Evolutionary conservation across 768 basidiomycete genomes (phyloP), one percentile per base, ranked within the genome.

Genomic region (Gyrodon lividus): DNA sequence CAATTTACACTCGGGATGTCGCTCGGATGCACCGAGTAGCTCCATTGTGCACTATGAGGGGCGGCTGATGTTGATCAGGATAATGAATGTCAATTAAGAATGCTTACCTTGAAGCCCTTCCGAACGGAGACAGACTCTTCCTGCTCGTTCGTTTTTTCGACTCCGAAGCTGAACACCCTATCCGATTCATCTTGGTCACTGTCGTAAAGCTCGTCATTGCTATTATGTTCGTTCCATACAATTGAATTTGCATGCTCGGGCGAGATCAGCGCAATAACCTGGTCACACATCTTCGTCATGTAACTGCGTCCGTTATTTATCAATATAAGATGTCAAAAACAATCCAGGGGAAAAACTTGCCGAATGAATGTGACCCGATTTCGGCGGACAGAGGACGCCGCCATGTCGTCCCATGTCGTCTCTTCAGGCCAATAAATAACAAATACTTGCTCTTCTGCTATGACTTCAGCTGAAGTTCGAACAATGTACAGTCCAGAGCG

Each of bases 381-480:
- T 2, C 74, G 69, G 8, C 66, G 55, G 14, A 79, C 73, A 6
- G 77, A 66, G 0, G 74, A 70, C 4, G 65, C 46, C 0, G 78
- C 73, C 22, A 66, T 57, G 56, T 80, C 78, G 41, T 74, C 54
- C 80, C 81, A 82, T 0, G 81, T 81, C 1, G 63, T 70, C 19
- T 77, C 72, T 50, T 82, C 77, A 0, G 81, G 81, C 81, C 80
- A 83, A 51, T 77, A 83, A 4, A 82, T 57, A 12, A 78, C 69
- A 46, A 76, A 77, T 2, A 76, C 42, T 12, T 62, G 51, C 26
- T 41, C 24, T 33, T 16, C 41, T 58, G 42, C 61, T 77, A 79
- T 80, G 61, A 76, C 80, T 80, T 60, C 81, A 82, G 0, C 78
- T 79, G 2, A 75, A 68, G 58, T 24, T 31, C 63, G 61, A 17